Base-by-base conservation (phyloP, 176 grass and related monocot genomes). In the Rhynchospora tenuis region DNA sequence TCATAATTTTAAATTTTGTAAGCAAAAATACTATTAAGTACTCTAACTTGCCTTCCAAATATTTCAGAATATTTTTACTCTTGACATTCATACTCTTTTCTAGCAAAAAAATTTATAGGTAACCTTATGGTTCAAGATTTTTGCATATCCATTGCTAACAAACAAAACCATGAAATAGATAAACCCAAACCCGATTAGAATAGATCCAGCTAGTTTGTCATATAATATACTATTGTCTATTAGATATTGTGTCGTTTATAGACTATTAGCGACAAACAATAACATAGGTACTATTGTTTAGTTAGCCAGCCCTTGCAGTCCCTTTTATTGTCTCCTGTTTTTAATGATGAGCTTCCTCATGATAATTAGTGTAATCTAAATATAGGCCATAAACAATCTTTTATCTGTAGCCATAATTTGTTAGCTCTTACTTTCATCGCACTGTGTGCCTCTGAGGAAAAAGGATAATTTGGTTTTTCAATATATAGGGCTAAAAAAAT, bases 331-430 rank as follows among this genome's bases (percentile, higher is more conserved):
- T 75, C 72, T 28, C 22, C 23, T 75, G 12, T 75, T 75, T 75
- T 3, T 9, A 19, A 52, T 51, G 65, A 69, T 69, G 45, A 52
- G 46, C 71, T 75, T 46, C 72, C 72, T 54, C 72, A 51, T 54
- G 72, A 16, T 54, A 75, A 75, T 75, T 75, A 52, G 72, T 75
- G 72, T 54, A 75, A 75, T 75, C 22, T 75, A 75, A 75, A 54
- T 20, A 54, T 75, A 16, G 72, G 23, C 23, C 23, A 75, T 75
- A 54, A 48, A 75, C 54, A 16, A 74, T 50, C 45, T 10, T 0
- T 26, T 22, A 9, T 45, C 14, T 70, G 33, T n/a, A 0, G 6
- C 5, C 13, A 38, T 29, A 16, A 67, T 67, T 31, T 67, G 13
- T 38, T 67, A 15, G 17, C 64, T 67, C 24, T 42, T 11, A 11